Percentiles rank a stretch among this genome's conserved stretches.
phyloP scores from a whole-genome alignment of 441 rosid genomes.

The Gossypium trilobum region DNA sequence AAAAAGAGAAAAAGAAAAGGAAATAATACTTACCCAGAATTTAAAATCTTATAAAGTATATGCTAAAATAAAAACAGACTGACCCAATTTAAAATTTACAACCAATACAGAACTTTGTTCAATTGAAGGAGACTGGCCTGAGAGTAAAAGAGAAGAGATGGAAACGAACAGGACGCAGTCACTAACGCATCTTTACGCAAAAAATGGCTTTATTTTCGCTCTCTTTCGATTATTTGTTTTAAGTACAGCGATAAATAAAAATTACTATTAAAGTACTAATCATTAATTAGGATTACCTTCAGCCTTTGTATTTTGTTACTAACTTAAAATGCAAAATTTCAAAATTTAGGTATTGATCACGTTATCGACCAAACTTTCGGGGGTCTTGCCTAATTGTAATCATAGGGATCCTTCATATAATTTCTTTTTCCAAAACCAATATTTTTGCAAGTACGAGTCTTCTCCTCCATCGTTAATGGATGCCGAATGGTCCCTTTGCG shows the following conservation, averaged over 20 bases:
- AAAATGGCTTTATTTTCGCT: background rate
- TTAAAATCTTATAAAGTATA: conserved; percentile 10
- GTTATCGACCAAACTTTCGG: background rate
- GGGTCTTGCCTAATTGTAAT: background rate
- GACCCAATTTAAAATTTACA: background rate
- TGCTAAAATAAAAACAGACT: background rate
- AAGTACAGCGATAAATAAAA: background rate
- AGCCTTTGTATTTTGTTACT: background rate
- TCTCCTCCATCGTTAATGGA: too few relatives aligned
- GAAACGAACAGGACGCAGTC: conserved; percentile 3
- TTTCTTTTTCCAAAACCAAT: background rate
- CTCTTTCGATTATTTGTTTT: background rate
- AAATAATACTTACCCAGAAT: conserved; percentile 17
- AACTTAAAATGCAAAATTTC: too few relatives aligned
- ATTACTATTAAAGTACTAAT: background rate
- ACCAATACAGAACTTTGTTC: background rate
- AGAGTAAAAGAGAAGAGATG: conserved; percentile 9
- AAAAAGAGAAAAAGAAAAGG: background rate
- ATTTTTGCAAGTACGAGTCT: background rate
- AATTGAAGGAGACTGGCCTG: background rate
- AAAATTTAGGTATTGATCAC: background rate
- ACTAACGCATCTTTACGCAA: conserved; percentile 8
- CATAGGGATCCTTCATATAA: background rate
- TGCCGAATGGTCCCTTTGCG: background rate
- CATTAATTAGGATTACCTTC: background rate